Percentiles rank a stretch among this genome's conserved stretches.
phyloP scores from a whole-genome alignment of 495 filamentous ascomycete genomes.

The Thozetella sp. region DNA sequence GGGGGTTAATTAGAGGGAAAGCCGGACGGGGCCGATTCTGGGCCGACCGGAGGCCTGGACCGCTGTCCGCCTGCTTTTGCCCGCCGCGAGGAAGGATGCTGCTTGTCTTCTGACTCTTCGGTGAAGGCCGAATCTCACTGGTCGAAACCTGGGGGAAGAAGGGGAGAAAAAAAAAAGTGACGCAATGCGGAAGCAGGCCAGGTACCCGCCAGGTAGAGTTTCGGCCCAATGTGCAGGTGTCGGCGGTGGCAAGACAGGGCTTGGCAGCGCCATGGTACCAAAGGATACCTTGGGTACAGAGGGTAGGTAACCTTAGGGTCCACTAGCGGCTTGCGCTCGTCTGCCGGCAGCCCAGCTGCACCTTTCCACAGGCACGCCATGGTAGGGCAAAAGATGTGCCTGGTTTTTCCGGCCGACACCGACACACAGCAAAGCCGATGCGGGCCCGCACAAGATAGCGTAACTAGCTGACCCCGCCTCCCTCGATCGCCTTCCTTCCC shows the following conservation, averaged over 20 bases:
- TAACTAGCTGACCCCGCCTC: background rate
- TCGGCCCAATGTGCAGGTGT: too few species aligned
- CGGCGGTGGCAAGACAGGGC: too few species aligned
- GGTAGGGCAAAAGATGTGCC: background rate
- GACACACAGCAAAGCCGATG: too few species aligned
- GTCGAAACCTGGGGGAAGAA: background rate
- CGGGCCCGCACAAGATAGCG: background rate
- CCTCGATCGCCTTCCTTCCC: background rate
- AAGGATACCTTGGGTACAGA: too few species aligned
- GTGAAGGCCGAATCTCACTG: background rate
- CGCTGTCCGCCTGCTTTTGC: background rate
- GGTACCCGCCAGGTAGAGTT: too few species aligned
- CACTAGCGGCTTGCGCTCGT: background rate
- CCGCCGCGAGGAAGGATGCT: background rate
- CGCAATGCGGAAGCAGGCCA: too few species aligned
- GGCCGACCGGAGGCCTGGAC: background rate
- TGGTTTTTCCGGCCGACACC: background rate
- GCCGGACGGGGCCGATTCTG: background rate
- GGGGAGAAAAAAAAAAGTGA: background rate
- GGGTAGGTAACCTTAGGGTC: too few species aligned
- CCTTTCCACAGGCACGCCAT: background rate
- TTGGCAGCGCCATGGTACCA: too few species aligned
- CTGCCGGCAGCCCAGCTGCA: background rate
- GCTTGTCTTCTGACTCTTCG: slow-evolving; percentile 1
- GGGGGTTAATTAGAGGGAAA: background rate